Conservation (phyloP, 768 basidiomycete genomes). For the Phallus indusiatus region DNA sequence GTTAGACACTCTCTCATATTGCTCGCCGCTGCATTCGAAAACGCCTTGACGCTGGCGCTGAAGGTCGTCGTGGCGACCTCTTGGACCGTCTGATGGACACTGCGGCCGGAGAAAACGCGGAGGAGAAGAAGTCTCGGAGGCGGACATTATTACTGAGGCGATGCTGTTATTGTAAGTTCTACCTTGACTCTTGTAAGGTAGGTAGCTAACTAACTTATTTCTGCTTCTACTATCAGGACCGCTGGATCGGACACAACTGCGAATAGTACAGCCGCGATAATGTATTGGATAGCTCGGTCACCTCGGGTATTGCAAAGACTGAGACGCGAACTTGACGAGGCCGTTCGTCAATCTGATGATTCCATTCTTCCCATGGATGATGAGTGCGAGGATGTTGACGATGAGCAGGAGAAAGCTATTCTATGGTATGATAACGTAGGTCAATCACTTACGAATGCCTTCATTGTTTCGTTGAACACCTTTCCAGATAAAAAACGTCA, state of each 20-base stretch:
- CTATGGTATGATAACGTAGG: constrained; percentile 3
- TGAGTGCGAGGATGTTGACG: background rate
- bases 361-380: background rate
- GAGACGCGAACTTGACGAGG: constrained; percentile 9
- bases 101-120: background rate
- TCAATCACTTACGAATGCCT: background rate
- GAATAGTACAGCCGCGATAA: constrained; percentile 22
- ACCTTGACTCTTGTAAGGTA: background rate
- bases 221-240: constrained; percentile 15
- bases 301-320: constrained; percentile 6
- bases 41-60: background rate
- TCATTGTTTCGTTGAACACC: background rate
- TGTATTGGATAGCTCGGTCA: constrained; percentile 8
- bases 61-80: background rate
- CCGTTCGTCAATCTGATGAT: background rate
- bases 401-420: background rate
- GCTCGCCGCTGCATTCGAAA: background rate
- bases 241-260: constrained; percentile 29
- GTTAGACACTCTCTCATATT: background rate
- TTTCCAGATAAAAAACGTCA: constrained; percentile 14
- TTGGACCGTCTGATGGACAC: background rate
- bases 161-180: constrained; percentile 7
- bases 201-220: too few species aligned
- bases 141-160: constrained; percentile 3
- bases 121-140: background rate